These are phyloP conservation scores for Quercus engelmannii DNA, from an alignment of 306 rosid species.

Conservation along the genomic window DNA sequence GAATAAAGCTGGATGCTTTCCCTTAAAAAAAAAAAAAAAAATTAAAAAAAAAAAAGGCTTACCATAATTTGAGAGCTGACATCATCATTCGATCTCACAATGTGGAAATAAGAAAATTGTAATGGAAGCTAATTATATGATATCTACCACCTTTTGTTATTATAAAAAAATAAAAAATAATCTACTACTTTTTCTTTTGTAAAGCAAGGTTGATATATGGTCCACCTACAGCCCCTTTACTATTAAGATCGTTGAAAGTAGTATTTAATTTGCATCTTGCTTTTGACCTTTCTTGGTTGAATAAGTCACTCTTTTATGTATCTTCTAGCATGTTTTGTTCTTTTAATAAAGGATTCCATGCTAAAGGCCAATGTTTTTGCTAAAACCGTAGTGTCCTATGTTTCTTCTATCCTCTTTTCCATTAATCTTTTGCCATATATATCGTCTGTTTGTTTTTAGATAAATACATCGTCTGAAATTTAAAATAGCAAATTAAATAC, in stretches of 20 bases:
- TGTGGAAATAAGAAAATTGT: too few species aligned
- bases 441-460: too few species aligned
- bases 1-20: too few species aligned
- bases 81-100: too few species aligned
- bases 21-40: too few species aligned
- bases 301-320: background rate
- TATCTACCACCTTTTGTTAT: too few species aligned
- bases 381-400: background rate
- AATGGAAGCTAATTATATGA: too few species aligned
- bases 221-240: background rate
- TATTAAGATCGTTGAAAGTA: background rate
- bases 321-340: background rate
- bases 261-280: background rate
- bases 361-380: background rate
- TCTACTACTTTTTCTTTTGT: background rate
- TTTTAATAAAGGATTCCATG: background rate
- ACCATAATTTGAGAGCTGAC: background rate
- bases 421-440: too few species aligned
- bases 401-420: background rate
- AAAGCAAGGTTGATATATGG: background rate
- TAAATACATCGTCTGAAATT: too few species aligned
- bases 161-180: background rate
- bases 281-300: background rate
- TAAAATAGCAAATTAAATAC: too few species aligned
- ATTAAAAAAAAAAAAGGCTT: too few species aligned